Percentiles rank a stretch among this genome's conserved stretches.
These are phyloP conservation scores for Rutstroemia sp. DNA, from an alignment of 2,329 filamentous ascomycete genomes.

Conservation along the genomic window DNA sequence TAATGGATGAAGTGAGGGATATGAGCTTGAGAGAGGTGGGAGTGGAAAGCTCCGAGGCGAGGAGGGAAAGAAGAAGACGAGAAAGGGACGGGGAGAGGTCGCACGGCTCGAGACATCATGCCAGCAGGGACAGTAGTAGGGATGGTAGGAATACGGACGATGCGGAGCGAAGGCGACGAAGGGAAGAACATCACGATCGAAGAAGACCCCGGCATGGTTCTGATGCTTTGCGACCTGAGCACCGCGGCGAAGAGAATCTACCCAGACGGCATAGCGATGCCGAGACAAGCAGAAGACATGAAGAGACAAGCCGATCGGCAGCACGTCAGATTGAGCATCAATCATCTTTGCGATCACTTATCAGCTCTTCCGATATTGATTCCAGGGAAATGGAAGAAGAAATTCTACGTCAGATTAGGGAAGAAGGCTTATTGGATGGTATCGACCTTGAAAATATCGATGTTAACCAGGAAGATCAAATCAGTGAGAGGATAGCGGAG, in stretches of 20 bases:
- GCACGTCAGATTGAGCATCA: constrained; percentile 74
- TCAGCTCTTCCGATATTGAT: constrained; percentile 72
- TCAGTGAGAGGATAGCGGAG: constrained; percentile 84
- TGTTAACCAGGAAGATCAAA: constrained; percentile 75
- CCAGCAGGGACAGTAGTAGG: constrained; percentile 31
- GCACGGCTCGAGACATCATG: constrained; percentile 18
- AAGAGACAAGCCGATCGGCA: constrained; percentile 21
- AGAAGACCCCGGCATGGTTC: constrained; percentile 20
- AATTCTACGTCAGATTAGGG: constrained; percentile 80
- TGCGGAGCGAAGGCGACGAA: constrained; percentile 26
- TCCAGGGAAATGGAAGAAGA: constrained; percentile 76
- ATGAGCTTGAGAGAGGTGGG: constrained; percentile 53
- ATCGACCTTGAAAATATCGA: constrained; percentile 86
- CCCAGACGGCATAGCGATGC: constrained; percentile 22
- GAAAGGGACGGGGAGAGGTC: constrained; percentile 21
- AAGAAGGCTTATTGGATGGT: constrained; percentile 80
- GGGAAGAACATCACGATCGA: constrained; percentile 27
- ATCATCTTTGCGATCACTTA: constrained; percentile 75
- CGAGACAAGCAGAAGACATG: constrained; percentile 23
- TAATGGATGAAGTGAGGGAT: constrained; percentile 26
- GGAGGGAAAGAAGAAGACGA: constrained; percentile 26
- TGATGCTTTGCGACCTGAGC: constrained; percentile 14
- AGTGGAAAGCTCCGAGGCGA: constrained; percentile 32
- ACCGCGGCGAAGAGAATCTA: constrained; percentile 17
- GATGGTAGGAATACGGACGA: constrained; percentile 23